phyloP scores from a whole-genome alignment of 2,329 filamentous ascomycete species.

The Fusarium oligoseptatum region DNA sequence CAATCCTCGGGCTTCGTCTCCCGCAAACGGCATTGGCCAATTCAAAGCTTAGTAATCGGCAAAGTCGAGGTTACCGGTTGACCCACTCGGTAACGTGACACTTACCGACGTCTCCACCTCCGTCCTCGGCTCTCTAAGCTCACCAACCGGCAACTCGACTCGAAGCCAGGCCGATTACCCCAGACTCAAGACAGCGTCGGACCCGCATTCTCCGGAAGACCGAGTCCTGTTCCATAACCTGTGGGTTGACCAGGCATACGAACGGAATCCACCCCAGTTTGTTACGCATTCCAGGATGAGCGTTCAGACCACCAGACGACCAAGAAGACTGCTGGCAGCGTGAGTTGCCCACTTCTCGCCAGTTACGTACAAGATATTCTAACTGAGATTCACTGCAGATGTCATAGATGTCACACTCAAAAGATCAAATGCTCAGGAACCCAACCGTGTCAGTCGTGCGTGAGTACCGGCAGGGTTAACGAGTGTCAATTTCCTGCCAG shows the following conservation, averaged over 20 bases:
- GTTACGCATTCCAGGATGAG: slow-evolving; percentile 28
- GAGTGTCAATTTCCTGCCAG: slow-evolving; percentile 56
- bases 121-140: slow-evolving; percentile 8
- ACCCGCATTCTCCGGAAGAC: slow-evolving; percentile 24
- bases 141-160: slow-evolving; percentile 14
- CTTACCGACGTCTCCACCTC: slow-evolving; percentile 31
- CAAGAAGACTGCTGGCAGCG: slow-evolving; percentile 44
- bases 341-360: slow-evolving; percentile 12
- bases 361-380: neutral
- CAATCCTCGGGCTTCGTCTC: neutral
- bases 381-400: slow-evolving; percentile 37
- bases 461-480: slow-evolving; percentile 51
- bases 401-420: slow-evolving; percentile 58
- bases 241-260: slow-evolving; percentile 17
- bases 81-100: slow-evolving; percentile 14
- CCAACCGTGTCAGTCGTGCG: slow-evolving; percentile 57
- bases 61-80: slow-evolving; percentile 11
- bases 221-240: slow-evolving; percentile 25
- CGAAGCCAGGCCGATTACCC: slow-evolving; percentile 26
- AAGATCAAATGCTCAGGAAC: slow-evolving; percentile 62
- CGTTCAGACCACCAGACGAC: slow-evolving; percentile 34
- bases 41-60: slow-evolving; percentile 25
- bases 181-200: slow-evolving; percentile 22
- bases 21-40: slow-evolving; percentile 7
- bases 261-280: slow-evolving; percentile 1